A percentile compares a stretch with the other conserved stretches of the same genome.
phyloP scores from a whole-genome alignment of 192 early-diverging fungal species.

The Obelidium mucronatum region DNA sequence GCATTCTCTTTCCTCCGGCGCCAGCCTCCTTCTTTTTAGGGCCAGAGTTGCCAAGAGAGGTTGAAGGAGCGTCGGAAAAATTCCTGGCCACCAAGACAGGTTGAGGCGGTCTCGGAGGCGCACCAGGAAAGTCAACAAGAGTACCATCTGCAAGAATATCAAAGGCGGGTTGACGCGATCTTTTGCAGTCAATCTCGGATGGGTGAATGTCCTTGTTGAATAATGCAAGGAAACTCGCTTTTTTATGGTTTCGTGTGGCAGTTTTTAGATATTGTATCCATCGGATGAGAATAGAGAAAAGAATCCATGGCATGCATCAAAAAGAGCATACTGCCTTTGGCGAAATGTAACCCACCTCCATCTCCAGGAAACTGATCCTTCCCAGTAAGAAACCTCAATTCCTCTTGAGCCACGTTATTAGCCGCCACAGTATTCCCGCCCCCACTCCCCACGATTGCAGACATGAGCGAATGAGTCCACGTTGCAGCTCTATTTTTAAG shows the following conservation, averaged over 20 bases:
- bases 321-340: too few species aligned
- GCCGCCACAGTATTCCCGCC: conserved; percentile 2
- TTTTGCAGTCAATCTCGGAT: conserved; percentile 28
- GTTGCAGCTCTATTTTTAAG: conserved; percentile 63
- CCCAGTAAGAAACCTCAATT: conserved; percentile 41
- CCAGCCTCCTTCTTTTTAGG: conserved; percentile 6
- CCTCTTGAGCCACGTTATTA: not conserved
- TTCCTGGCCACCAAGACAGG: not conserved
- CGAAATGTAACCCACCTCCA: not conserved
- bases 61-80: not conserved
- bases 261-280: too few species aligned
- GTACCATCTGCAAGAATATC: conserved; percentile 43
- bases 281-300: too few species aligned
- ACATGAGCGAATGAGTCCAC: conserved; percentile 66
- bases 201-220: conserved; percentile 5
- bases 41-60: not conserved
- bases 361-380: conserved; percentile 41
- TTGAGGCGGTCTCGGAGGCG: not conserved
- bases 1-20: not conserved
- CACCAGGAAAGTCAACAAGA: conserved; percentile 29
- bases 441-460: conserved; percentile 4
- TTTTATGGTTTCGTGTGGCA: too few species aligned
- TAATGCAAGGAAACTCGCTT: too few species aligned
- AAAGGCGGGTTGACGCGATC: conserved; percentile 12
- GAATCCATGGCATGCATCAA: too few species aligned